Percentiles rank a stretch among this genome's conserved stretches.
Evolutionary conservation across 768 basidiomycete species (phyloP).

Genomic region (Leccinum barrowsii): DNA sequence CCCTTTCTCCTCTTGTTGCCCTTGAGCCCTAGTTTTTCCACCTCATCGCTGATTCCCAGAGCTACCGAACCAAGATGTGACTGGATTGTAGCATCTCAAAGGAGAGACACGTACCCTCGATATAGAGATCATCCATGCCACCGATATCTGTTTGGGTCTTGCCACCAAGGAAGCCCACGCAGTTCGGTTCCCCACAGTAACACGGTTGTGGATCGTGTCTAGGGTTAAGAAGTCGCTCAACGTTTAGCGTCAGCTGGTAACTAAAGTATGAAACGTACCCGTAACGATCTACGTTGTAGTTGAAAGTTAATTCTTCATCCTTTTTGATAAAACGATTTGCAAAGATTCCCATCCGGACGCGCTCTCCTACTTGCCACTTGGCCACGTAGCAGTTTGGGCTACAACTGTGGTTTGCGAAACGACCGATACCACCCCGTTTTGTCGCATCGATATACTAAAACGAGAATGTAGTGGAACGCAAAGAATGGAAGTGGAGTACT

Average conservation of each 20-base stretch:
- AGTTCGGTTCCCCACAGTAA: conserved; percentile 93
- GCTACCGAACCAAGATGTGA: conserved; percentile 42
- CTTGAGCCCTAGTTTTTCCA: conserved; percentile 77
- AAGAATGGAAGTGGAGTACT: conserved; percentile 21
- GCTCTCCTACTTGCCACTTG: conserved; percentile 90
- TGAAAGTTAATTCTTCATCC: conserved; percentile 93
- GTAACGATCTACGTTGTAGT: conserved; percentile 99
- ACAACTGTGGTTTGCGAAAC: conserved; percentile 98
- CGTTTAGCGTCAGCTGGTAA: background rate
- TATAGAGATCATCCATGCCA: conserved; percentile 90
- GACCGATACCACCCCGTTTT: conserved; percentile 92
- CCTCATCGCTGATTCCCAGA: conserved; percentile 90
- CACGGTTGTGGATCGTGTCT: conserved; percentile 95
- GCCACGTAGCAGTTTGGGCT: conserved; percentile 97
- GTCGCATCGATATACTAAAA: conserved; percentile 94
- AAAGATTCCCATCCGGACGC: conserved; percentile 97
- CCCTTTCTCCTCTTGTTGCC: conserved; percentile 87
- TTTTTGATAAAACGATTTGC: conserved; percentile 75
- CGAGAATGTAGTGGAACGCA: background rate
- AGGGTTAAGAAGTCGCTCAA: background rate
- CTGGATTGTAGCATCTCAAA: background rate
- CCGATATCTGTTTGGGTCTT: conserved; percentile 97
- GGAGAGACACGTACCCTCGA: conserved; percentile 61
- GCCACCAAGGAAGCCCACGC: conserved; percentile 93
- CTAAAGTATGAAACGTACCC: conserved; percentile 56